Evolutionary conservation across 129 eudicot species (phyloP).

Genomic region (Tagetes patula): DNA sequence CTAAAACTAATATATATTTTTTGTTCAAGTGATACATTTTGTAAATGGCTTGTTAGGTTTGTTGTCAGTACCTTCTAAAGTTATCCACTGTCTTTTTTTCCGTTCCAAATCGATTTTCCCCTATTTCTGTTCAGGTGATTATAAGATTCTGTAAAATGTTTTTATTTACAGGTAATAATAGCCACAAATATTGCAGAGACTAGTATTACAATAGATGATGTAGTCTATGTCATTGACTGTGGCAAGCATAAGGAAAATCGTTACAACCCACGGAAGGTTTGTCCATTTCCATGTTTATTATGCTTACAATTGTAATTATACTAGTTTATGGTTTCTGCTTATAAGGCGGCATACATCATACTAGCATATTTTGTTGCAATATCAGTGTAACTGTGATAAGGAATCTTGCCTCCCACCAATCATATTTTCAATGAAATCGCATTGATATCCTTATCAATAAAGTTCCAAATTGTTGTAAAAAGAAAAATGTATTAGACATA

Average conservation of each 20-base stretch:
- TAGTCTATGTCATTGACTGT: conserved; percentile 89
- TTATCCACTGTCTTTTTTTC: neutral
- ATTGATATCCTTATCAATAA: conserved; percentile 10
- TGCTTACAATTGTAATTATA: conserved; percentile 1
- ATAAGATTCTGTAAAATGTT: conserved; percentile 10
- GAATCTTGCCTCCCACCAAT: conserved; percentile 11
- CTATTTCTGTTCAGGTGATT: neutral
- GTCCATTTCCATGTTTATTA: conserved; percentile 25
- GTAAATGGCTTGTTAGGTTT: conserved; percentile 1
- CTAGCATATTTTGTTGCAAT: conserved; percentile 2
- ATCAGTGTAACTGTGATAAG: neutral
- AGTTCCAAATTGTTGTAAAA: neutral
- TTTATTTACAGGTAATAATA: conserved; percentile 65
- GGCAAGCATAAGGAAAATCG: conserved; percentile 98
- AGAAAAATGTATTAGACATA: conserved; percentile 2
- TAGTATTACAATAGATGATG: conserved; percentile 96
- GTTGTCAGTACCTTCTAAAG: neutral
- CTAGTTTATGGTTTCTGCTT: conserved; percentile 6
- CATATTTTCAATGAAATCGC: neutral
- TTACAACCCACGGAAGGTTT: conserved; percentile 89
- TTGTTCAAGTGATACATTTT: neutral
- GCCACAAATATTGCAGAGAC: conserved; percentile 99
- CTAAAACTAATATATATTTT: neutral
- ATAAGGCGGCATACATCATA: conserved; percentile 5
- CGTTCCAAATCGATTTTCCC: neutral